Percentiles rank a stretch among this genome's conserved stretches.
These are phyloP conservation scores for Hippophae gyantsensis DNA, from an alignment of 306 rosid genomes.

Conservation along the genomic window DNA sequence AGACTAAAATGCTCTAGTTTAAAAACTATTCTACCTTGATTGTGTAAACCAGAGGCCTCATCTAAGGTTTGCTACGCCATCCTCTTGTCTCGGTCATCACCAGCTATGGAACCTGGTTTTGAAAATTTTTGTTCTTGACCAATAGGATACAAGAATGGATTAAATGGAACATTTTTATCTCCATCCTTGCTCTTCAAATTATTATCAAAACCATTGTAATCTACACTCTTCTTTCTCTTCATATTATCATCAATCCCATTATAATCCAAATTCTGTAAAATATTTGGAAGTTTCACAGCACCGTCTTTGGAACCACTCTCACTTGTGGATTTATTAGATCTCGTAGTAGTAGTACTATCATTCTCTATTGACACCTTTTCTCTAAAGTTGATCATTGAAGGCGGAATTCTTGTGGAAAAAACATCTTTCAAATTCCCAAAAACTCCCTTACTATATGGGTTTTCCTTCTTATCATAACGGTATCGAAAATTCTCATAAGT, in stretches of 20 bases:
- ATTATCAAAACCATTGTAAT: slow-evolving; percentile 29
- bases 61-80: too few species aligned
- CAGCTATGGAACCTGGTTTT: slow-evolving; percentile 20
- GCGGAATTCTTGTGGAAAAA: slow-evolving; percentile 59
- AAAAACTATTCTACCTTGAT: too few species aligned
- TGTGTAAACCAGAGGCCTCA: too few species aligned
- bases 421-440: slow-evolving; percentile 50
- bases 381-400: slow-evolving; percentile 54
- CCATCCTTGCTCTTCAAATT: slow-evolving; percentile 29
- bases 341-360: slow-evolving; percentile 9
- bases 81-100: not conserved
- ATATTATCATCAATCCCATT: slow-evolving; percentile 32
- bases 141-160: slow-evolving; percentile 24
- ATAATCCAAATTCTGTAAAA: slow-evolving; percentile 55
- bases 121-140: slow-evolving; percentile 24
- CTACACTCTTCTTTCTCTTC: slow-evolving; percentile 39
- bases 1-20: too few species aligned
- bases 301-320: slow-evolving; percentile 31
- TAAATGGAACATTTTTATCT: slow-evolving; percentile 21
- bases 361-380: slow-evolving; percentile 47
- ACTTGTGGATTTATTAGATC: slow-evolving; percentile 32
- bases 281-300: slow-evolving; percentile 27
- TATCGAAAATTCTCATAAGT: slow-evolving; percentile 89
- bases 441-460: slow-evolving; percentile 58
- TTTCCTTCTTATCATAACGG: slow-evolving; percentile 80